phyloP scores from a whole-genome alignment of 176 grass and related monocot species.

The Avena eriantha region DNA sequence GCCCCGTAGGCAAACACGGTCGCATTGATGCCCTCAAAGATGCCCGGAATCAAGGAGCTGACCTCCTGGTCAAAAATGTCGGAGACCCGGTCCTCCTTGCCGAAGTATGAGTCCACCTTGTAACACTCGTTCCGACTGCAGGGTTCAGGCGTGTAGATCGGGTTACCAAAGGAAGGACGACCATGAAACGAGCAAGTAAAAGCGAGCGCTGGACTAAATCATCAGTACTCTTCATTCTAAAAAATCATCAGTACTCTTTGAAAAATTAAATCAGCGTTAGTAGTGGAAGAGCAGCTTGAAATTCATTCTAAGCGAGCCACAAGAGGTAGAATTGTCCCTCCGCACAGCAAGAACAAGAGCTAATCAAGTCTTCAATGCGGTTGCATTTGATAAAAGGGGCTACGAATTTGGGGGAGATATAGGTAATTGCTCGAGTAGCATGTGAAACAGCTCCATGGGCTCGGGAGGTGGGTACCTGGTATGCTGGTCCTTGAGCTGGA shows the following conservation, averaged over 20 bases:
- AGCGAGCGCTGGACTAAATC: not conserved
- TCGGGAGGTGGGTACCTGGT: slow-evolving; percentile 55
- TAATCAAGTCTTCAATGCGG: not conserved
- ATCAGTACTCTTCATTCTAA: not conserved
- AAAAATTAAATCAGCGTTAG: not conserved
- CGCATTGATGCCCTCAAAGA: slow-evolving; percentile 69
- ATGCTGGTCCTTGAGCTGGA: slow-evolving; percentile 81
- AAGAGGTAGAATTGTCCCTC: not conserved
- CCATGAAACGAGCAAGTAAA: not conserved
- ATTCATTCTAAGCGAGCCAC: not conserved
- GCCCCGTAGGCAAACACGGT: slow-evolving; percentile 82
- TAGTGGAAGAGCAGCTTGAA: not conserved
- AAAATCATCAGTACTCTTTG: not conserved
- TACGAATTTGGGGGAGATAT: not conserved
- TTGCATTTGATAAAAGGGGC: not conserved
- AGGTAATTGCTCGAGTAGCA: not conserved
- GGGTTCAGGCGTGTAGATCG: slow-evolving; percentile 9
- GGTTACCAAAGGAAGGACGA: not conserved
- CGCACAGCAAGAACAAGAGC: not conserved
- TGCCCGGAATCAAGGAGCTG: slow-evolving; percentile 57
- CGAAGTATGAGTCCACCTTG: slow-evolving; percentile 80
- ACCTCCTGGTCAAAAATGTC: slow-evolving; percentile 83
- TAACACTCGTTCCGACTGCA: slow-evolving; percentile 81
- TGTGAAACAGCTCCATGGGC: not conserved
- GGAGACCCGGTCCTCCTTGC: slow-evolving; percentile 48